phyloP scores from a whole-genome alignment of 345 rosid species.

The Durio zibethinus region DNA sequence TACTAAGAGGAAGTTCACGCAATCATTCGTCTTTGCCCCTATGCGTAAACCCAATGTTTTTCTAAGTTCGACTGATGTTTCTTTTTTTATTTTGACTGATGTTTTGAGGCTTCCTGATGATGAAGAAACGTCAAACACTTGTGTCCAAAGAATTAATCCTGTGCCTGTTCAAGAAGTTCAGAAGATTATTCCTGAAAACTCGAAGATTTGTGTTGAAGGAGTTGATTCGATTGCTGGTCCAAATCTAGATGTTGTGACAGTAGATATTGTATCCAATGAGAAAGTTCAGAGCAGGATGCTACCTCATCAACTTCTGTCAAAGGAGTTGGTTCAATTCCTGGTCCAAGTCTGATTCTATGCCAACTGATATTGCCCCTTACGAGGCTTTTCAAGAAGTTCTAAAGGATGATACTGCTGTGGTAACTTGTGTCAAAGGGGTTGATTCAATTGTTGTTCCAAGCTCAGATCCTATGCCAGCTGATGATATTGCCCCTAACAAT shows the following conservation, averaged over 20 bases:
- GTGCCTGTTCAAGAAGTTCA: too few relatives aligned
- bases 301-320: too few relatives aligned
- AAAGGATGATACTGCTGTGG: not conserved
- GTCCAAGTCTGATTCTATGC: too few relatives aligned
- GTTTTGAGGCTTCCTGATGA: slow-evolving; percentile 1
- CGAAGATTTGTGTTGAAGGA: not conserved
- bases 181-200: too few relatives aligned
- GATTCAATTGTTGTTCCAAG: not conserved
- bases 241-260: too few relatives aligned
- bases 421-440: not conserved
- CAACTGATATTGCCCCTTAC: not conserved
- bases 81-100: not conserved
- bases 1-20: not conserved
- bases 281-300: too few relatives aligned
- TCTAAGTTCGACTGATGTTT: not conserved
- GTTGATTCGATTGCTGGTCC: not conserved
- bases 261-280: not conserved
- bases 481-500: not conserved
- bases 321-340: too few relatives aligned
- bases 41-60: too few relatives aligned
- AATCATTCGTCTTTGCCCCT: not conserved
- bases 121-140: not conserved
- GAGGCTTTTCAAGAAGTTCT: not conserved
- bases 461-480: not conserved
- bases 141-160: too few relatives aligned